Conservation (phyloP, 768 basidiomycete genomes). For the Amanita phalloides region DNA sequence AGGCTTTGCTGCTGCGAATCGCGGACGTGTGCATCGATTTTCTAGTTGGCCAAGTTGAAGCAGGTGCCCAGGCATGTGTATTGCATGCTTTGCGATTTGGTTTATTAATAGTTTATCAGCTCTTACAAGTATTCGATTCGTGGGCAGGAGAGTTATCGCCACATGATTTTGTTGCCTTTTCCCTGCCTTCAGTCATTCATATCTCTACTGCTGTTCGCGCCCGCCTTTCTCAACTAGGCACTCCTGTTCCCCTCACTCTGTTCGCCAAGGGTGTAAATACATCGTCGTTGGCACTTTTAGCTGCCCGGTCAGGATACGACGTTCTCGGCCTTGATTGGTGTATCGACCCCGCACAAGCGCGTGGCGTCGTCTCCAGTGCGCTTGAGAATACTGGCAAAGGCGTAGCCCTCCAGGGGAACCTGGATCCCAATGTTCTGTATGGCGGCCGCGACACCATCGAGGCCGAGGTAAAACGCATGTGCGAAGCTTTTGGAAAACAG, state of each 20-base stretch:
- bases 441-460: conserved; percentile 85
- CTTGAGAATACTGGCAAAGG: conserved; percentile 17
- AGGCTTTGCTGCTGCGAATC: conserved; percentile 63
- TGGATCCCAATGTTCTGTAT: conserved; percentile 83
- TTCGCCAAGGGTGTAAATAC: conserved; percentile 94
- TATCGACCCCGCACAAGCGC: conserved; percentile 66
- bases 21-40: conserved; percentile 88
- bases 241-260: conserved; percentile 67
- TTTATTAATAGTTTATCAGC: conserved; percentile 28
- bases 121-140: conserved; percentile 96
- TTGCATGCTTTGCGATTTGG: neutral
- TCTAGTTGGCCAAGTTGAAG: conserved; percentile 85
- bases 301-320: conserved; percentile 67
- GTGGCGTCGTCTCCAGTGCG: conserved; percentile 36
- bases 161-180: conserved; percentile 75
- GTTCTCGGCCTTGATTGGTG: conserved; percentile 90
- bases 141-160: conserved; percentile 91
- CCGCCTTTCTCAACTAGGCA: conserved; percentile 46
- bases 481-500: conserved; percentile 50
- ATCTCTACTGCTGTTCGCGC: conserved; percentile 63
- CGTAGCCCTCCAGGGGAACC: conserved; percentile 82
- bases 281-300: conserved; percentile 49
- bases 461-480: conserved; percentile 73
- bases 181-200: conserved; percentile 65
- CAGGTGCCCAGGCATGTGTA: conserved; percentile 81